Evolutionary conservation across 1,284 basidiomycete genomes (phyloP), one percentile per base, ranked within the genome.

Genomic region (Inonotus hispidus): DNA sequence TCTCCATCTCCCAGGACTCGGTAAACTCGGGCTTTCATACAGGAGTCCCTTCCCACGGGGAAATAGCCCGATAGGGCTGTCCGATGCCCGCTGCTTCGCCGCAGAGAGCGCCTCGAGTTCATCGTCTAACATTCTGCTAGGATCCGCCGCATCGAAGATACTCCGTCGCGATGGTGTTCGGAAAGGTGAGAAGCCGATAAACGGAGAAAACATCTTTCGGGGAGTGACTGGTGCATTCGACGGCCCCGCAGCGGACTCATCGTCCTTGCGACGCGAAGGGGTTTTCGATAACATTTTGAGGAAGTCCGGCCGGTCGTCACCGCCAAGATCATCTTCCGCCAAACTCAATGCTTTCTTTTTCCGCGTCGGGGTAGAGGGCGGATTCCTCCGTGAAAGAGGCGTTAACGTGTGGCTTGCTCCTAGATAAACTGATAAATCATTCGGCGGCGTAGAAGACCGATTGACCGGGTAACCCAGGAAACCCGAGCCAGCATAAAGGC

Each of bases 1-100:
- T 39, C 53, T 55, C 50, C 59, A 61, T 23, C 57, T 60, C 16
- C 50, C 55, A 5, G 63, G 63, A 25, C 63, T 64, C n/a, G 59
- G 59, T 37, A 64, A 38, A 50, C 43, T 58, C 19, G 63, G 63
- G 32, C 63, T 64, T 41, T 64, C 63, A 32, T 61, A 64, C 21
- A 64, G 45, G 14, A 61, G 45, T n/a, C 59, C 59, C 29, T 55
- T 61, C 23, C 58, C 57, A 14, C 53, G 59, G 16, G 57, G 53
- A 37, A 61, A 61, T 35, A 64, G 47, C 3, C 63, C 63, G 21
- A 56, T 45, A 6, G 63, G 63, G 41, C 63, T 64, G 19, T 61
- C 59, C 19, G 47, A 43, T 25, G 54, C 53, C 8, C 41, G 59
- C 19, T 43, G 46, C 35, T 58, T 55, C 6, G 53, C 54, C 13